A percentile compares a stretch with the other conserved stretches of the same genome.
Evolutionary conservation across 305 asterid genomes (phyloP).

Genomic region (Plantago rigida): DNA sequence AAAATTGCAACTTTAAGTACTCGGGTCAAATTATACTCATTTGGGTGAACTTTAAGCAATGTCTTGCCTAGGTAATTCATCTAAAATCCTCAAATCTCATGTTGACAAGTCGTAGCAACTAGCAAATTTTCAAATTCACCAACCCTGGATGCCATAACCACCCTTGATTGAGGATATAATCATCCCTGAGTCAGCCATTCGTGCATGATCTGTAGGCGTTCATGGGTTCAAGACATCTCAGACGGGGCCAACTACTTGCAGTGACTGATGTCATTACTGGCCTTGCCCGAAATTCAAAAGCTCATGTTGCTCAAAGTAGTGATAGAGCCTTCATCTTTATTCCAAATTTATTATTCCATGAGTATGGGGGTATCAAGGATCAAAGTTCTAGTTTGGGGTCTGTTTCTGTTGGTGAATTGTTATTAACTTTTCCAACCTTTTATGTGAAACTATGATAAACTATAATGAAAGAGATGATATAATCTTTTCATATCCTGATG

Average conservation of each 20-base stretch:
- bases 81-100: neutral
- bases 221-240: neutral
- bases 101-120: neutral
- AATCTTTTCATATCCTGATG: too few relatives aligned
- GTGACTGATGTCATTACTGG: neutral
- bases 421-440: neutral
- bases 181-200: neutral
- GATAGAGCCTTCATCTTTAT: neutral
- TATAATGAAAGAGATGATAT: neutral
- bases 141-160: neutral
- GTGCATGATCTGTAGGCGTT: neutral
- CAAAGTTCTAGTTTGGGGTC: neutral
- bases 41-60: neutral
- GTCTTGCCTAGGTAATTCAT: neutral
- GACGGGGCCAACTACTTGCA: neutral
- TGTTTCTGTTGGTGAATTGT: neutral
- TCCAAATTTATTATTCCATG: constrained; percentile 1
- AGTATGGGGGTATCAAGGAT: neutral
- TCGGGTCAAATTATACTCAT: neutral
- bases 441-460: neutral
- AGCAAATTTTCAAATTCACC: neutral
- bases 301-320: neutral
- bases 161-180: neutral
- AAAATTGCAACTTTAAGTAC: too few relatives aligned
- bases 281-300: neutral